Evolutionary conservation across 352 stramenopile species (phyloP).

Genomic region (Globisporangium rhizosaccharum): DNA sequence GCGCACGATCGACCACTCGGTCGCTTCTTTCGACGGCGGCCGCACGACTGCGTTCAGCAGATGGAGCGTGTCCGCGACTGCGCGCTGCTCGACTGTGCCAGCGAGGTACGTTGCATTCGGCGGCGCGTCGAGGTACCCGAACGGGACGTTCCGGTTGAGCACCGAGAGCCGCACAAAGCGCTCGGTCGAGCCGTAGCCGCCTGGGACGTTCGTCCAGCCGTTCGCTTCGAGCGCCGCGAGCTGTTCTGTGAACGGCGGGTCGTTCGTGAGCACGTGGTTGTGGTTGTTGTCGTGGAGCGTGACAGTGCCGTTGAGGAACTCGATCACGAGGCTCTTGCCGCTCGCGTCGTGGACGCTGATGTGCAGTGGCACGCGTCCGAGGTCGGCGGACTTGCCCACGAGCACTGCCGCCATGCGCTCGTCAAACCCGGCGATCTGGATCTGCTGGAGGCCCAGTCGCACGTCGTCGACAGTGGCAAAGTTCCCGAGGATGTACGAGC

Average conservation of each 20-base stretch:
- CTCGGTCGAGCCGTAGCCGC: conserved; percentile 47
- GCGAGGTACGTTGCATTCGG: conserved; percentile 37
- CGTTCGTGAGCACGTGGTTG: conserved; percentile 66
- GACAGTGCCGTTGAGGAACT: conserved; percentile 52
- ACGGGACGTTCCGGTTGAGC: conserved; percentile 39
- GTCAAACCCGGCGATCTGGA: conserved; percentile 57
- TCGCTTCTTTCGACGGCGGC: conserved; percentile 37
- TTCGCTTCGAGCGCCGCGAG: conserved; percentile 27
- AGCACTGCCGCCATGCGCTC: conserved; percentile 26
- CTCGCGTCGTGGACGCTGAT: conserved; percentile 55
- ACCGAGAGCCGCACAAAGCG: conserved; percentile 65
- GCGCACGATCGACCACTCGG: conserved; percentile 65
- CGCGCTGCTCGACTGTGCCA: conserved; percentile 48
- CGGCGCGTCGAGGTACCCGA: conserved; percentile 30
- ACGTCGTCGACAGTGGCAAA: conserved; percentile 61
- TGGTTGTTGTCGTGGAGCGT: conserved; percentile 69
- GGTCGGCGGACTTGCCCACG: conserved; percentile 16
- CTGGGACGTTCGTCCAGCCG: conserved; percentile 24
- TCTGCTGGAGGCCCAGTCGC: conserved; percentile 28
- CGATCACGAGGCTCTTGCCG: conserved; percentile 63
- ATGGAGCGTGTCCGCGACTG: conserved; percentile 50
- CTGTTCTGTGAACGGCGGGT: conserved; percentile 48
- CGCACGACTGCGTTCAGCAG: conserved; percentile 62
- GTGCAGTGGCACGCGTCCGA: conserved; percentile 41
- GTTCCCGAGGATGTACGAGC: conserved; percentile 70